Evolutionary conservation across 768 basidiomycete genomes (phyloP).

Genomic region (Amanita inopinata): DNA sequence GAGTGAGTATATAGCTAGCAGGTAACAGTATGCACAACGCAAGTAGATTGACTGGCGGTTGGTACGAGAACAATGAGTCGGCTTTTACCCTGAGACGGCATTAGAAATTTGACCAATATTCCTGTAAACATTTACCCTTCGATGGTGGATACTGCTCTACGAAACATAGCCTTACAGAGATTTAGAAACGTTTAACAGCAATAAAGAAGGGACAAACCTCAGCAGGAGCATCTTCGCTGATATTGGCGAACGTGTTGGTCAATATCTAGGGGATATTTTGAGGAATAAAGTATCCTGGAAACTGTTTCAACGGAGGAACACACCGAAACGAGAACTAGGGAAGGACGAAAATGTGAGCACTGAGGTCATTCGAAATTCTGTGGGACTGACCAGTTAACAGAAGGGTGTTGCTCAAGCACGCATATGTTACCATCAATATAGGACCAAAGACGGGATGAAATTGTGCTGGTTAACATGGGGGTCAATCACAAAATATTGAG

Average conservation of each 20-base stretch:
- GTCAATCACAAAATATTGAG: conserved; percentile 7
- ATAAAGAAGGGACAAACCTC: conserved; percentile 41
- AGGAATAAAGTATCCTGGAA: too few species aligned
- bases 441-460: conserved; percentile 91
- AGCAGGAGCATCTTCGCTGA: conserved; percentile 87
- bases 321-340: conserved; percentile 69
- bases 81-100: conserved; percentile 54
- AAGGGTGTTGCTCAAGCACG: conserved; percentile 86
- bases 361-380: conserved; percentile 7
- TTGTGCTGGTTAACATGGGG: conserved; percentile 29
- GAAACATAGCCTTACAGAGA: conserved; percentile 73
- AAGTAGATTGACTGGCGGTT: conserved; percentile 84
- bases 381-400: conserved; percentile 63
- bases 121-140: conserved; percentile 57
- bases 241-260: conserved; percentile 89
- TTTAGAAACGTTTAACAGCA: conserved; percentile 5
- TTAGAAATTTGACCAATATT: background rate
- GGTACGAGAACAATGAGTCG: conserved; percentile 89
- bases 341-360: conserved; percentile 9
- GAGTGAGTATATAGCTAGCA: conserved; percentile 72
- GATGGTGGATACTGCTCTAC: conserved; percentile 87
- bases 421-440: conserved; percentile 82
- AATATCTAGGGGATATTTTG: conserved; percentile 50
- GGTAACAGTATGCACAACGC: conserved; percentile 86
- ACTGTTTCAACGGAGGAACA: too few species aligned